These are phyloP conservation scores for Rhodotorula toruloides DNA, from an alignment of 768 basidiomycete species.

Conservation along the genomic window DNA sequence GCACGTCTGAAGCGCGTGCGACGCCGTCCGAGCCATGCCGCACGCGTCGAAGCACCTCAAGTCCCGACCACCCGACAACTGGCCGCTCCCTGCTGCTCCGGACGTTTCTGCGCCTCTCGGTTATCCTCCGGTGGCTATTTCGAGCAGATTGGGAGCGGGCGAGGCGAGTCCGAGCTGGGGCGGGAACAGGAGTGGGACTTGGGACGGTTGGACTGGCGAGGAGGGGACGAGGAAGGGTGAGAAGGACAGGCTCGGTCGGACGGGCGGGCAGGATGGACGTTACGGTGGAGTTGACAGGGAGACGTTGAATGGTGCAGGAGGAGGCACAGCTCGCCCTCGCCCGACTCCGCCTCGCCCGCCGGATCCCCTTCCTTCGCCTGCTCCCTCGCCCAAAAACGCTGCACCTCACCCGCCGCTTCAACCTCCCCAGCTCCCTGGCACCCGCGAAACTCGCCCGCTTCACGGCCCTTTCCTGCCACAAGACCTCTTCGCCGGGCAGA, in stretches of 20 bases:
- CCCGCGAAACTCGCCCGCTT: background rate
- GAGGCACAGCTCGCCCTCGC: background rate
- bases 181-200: no score
- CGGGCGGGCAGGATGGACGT: no score
- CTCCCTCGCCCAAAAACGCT: background rate
- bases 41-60: background rate
- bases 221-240: no score
- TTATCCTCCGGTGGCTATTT: background rate
- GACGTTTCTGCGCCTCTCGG: background rate
- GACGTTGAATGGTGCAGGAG: no score
- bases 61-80: background rate
- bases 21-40: no score
- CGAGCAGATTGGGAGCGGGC: background rate
- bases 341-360: background rate
- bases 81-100: background rate
- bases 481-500: background rate
- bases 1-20: no score
- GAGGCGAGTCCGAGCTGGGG: no score
- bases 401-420: background rate
- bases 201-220: no score
- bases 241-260: no score
- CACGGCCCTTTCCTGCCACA: background rate
- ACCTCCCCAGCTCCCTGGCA: background rate
- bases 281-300: background rate
- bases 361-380: background rate